Percentiles rank a stretch among this genome's conserved stretches.
Evolutionary conservation across 2,329 filamentous ascomycete genomes (phyloP).

Genomic region (Tolypocladium pustulatum): DNA sequence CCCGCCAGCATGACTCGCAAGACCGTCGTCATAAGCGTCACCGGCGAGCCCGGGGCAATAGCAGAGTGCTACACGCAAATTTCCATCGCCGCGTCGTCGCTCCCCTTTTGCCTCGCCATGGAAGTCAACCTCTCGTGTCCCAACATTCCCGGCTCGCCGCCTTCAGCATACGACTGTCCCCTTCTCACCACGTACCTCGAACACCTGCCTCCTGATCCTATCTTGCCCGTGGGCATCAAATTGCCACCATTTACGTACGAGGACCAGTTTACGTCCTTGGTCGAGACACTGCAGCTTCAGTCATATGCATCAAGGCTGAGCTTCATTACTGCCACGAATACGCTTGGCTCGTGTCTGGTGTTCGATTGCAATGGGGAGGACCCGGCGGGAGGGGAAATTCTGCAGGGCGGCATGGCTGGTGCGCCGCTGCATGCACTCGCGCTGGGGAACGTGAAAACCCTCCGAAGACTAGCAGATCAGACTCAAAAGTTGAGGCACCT

Average conservation of each 20-base stretch:
- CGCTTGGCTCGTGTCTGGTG: conserved; percentile 55
- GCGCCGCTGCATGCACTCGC: conserved; percentile 62
- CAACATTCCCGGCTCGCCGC: conserved; percentile 58
- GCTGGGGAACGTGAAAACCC: conserved; percentile 62
- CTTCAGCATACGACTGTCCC: conserved; percentile 54
- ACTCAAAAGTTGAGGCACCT: conserved; percentile 38
- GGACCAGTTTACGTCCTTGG: conserved; percentile 50
- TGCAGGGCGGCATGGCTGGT: conserved; percentile 61
- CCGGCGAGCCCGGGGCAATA: conserved; percentile 50
- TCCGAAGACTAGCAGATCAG: conserved; percentile 49
- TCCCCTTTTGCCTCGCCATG: conserved; percentile 48
- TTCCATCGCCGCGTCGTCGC: conserved; percentile 20
- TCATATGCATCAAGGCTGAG: conserved; percentile 27
- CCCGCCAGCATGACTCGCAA: conserved; percentile 26
- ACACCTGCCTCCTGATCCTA: conserved; percentile 27
- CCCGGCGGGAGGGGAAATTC: conserved; percentile 27
- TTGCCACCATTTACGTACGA: conserved; percentile 66
- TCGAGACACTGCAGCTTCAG: conserved; percentile 39
- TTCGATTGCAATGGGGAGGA: conserved; percentile 28
- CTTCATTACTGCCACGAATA: conserved; percentile 69
- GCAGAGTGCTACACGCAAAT: conserved; percentile 44
- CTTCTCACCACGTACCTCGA: conserved; percentile 43
- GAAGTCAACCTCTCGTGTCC: conserved; percentile 74
- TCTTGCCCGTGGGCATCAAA: conserved; percentile 51
- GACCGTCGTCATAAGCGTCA: conserved; percentile 60